Percentiles rank a stretch among this genome's conserved stretches.
phyloP scores from a whole-genome alignment of 1,139 yeast genomes.

The Starmera stellimalicola region DNA sequence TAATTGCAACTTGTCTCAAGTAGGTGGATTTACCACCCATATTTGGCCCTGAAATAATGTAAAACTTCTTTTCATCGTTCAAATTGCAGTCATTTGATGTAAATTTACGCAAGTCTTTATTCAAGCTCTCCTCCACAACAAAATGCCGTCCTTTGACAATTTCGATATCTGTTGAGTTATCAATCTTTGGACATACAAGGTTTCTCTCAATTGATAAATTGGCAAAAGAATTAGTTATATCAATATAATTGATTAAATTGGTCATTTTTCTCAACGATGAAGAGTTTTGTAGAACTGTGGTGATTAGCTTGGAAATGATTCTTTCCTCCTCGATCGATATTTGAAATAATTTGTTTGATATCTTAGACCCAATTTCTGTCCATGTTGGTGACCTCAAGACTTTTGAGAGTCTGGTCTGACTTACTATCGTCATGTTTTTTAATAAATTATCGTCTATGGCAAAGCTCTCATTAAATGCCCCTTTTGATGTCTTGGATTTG shows the following conservation, averaged over 20 bases:
- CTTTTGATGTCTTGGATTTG: conserved; percentile 5
- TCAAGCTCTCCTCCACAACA: conserved; percentile 78
- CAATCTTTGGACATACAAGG: conserved; percentile 59
- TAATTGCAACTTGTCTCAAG: conserved; percentile 78
- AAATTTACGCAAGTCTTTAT: conserved; percentile 35
- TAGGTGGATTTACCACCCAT: conserved; percentile 98
- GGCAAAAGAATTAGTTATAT: conserved; percentile 68
- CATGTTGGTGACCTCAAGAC: conserved; percentile 26
- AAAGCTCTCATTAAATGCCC: conserved; percentile 1
- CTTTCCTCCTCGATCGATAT: conserved; percentile 23
- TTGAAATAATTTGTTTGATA: conserved; percentile 4
- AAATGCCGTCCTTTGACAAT: conserved; percentile 66
- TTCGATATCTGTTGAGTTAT: conserved; percentile 33
- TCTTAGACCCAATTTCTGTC: conserved; percentile 25
- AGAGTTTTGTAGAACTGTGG: conserved; percentile 21
- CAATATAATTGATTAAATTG: conserved; percentile 50
- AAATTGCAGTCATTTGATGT: conserved; percentile 55
- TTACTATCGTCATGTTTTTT: conserved; percentile 10
- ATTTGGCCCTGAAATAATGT: conserved; percentile 92
- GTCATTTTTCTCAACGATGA: conserved; percentile 22
- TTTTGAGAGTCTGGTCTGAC: conserved; percentile 22
- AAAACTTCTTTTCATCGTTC: conserved; percentile 28
- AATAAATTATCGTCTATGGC: conserved; percentile 1
- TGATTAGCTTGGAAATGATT: conserved; percentile 19
- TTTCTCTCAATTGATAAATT: conserved; percentile 53